Base-by-base conservation (phyloP, 192 early-diverging fungal genomes). In the Backusella circina region DNA sequence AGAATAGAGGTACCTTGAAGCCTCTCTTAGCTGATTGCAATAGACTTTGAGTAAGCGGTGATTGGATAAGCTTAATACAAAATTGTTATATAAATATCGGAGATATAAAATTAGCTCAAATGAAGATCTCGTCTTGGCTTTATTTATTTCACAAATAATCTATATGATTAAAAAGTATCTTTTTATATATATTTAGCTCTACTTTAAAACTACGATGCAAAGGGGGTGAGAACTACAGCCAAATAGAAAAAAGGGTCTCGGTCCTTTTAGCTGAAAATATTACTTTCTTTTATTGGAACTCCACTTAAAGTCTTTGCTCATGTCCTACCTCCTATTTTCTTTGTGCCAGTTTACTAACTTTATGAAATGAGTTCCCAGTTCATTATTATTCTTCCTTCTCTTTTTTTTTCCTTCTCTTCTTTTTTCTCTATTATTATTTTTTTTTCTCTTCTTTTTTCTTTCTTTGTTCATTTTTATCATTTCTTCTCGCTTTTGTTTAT, bases 271-370 rank as follows among this genome's bases (percentile, higher is more conserved):
- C 33, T 67, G 31, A 35, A 67, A 67, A 33, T 33, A 67, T 35
- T 33, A 33, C 39, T 28, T 47, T 44, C 18, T 70, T 31, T 47
- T 70, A 47, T 70, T 70, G 23, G 69, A 70, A 41, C 69, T 70
- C 69, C 37, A 70, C 69, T 38, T 70, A 41, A 35, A 67, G 28
- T 67, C 31, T 15, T 8, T 67, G 35, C 33, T 67, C 18, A 67
- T 67, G 65, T 67, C 37, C 35, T 47, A 70, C 69, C 69, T 70
- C 69, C 16, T 70, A 37, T 37, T 69, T 36, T 39, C 37, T 69
- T 39, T 68, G 67, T 68, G 67, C 67, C 67, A 68, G 21, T 36
- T 12, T 23, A 37, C 33, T 68, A 68, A 68, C 32, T 23, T 36
- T 21, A 23, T 68, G 51, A 54, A 35, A 7, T 37, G 35, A 36